Evolutionary conservation across 306 rosid genomes (phyloP), one percentile per base, ranked within the genome.

Genomic region (Sechiopsis laciniata): DNA sequence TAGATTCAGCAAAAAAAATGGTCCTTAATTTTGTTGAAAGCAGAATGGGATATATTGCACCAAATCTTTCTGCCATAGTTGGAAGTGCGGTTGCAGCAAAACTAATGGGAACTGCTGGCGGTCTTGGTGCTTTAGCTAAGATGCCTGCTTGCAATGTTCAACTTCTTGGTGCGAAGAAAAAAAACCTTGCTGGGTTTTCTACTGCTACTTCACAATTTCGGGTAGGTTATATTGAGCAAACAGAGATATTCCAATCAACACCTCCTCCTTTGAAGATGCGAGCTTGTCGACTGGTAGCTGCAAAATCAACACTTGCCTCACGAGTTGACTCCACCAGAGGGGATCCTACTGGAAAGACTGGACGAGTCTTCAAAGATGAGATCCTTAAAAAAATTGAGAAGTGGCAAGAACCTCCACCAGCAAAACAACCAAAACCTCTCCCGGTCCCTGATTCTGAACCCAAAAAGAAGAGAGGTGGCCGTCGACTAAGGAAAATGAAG

Each of bases 111-210:
- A 90, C 87, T 32, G 97, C 97, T 71, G 99, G 99, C 71, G 97
- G 99, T 50, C 79, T 94, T 60, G 76, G 17, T 24, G 72, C 96
- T 19, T 82, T 94, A 72, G 89, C 99, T 21, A 94, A 89, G 86
- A 91, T 94, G 99, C 99, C 99, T 80, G 90, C 99, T 72, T 94
- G 99, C 82, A 94, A 94, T 83, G 99, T 94, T 77, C 99, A 94
- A 87, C 97, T 91, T 37, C 45, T 37, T 56, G 99, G 99, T 78
- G 96, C 97, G 50, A 90, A 91, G 89, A 94, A 78, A 78, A 90
- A 91, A 75, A 94, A 86, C 75, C 97, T 94, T 60, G 97, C 96
- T 74, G 97, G 99, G 53, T 94, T 94, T 84, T 94, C 96, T 42
- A 87, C 92, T 20, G 99, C 99, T 60, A 87, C 97, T 46, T 90